Conservation (phyloP, 495 filamentous ascomycete genomes). For the Trichoderma gamsii region DNA sequence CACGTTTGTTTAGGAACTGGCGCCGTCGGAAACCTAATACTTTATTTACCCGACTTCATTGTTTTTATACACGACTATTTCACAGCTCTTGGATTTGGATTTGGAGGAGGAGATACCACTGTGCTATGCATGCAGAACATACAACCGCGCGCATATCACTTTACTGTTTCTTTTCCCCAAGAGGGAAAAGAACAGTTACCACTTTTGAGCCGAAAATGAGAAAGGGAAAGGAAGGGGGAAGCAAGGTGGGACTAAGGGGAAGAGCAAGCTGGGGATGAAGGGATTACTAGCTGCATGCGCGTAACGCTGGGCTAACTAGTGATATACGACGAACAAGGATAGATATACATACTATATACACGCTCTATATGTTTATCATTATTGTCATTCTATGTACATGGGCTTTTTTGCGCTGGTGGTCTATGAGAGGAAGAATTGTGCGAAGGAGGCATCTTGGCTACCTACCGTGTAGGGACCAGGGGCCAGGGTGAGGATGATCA, state of each 20-base stretch:
- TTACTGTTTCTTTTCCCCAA: neutral
- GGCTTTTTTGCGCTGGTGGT: too few species aligned
- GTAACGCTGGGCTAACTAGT: neutral
- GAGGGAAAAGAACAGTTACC: neutral
- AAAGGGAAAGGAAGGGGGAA: neutral
- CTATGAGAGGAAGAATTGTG: too few species aligned
- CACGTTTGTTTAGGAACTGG: neutral
- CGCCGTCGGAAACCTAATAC: slow-evolving; percentile 6
- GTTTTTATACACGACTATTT: slow-evolving; percentile 14
- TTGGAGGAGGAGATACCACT: slow-evolving; percentile 37
- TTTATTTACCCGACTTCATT: neutral
- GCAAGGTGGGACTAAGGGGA: neutral
- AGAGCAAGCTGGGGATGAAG: neutral
- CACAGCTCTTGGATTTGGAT: slow-evolving; percentile 11
- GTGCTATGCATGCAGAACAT: slow-evolving; percentile 21
- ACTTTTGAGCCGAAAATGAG: neutral
- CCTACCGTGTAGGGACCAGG: too few species aligned
- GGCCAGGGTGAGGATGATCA: too few species aligned
- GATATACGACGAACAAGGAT: too few species aligned
- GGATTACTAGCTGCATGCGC: neutral
- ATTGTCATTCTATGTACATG: too few species aligned
- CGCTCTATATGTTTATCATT: too few species aligned
- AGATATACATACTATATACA: too few species aligned
- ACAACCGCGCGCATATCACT: slow-evolving; percentile 15
- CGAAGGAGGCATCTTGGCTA: too few species aligned